Evolutionary conservation across 176 grass and related monocot genomes (phyloP).

Genomic region (Poa annua): DNA sequence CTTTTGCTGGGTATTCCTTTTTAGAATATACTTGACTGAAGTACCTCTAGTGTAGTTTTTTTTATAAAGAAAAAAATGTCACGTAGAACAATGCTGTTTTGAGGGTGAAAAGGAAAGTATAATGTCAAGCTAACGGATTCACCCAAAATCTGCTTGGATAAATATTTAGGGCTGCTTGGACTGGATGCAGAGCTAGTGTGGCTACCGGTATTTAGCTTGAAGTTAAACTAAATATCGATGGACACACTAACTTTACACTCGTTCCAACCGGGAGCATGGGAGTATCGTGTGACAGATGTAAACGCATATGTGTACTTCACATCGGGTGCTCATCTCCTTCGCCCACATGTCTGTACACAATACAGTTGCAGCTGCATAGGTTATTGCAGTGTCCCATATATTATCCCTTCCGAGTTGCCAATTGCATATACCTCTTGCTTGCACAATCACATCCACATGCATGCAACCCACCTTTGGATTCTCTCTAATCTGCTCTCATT

Average conservation of each 20-base stretch:
- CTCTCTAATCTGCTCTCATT: slow-evolving; percentile 42
- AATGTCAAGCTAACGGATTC: background rate
- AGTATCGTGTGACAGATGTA: slow-evolving; percentile 6
- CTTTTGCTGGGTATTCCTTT: background rate
- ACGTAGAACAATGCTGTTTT: background rate
- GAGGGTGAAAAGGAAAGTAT: background rate
- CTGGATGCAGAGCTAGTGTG: too few species aligned
- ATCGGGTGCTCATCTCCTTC: background rate
- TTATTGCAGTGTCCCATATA: slow-evolving; percentile 25
- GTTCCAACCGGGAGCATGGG: too few species aligned
- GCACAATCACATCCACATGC: slow-evolving; percentile 54
- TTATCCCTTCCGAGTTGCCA: slow-evolving; percentile 44
- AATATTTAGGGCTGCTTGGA: background rate
- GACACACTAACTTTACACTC: too few species aligned
- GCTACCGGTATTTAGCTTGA: too few species aligned
- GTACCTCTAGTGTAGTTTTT: background rate
- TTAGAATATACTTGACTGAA: background rate
- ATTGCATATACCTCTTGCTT: slow-evolving; percentile 46
- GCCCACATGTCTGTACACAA: background rate
- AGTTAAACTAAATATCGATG: too few species aligned
- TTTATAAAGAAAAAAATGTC: background rate
- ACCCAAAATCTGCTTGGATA: background rate
- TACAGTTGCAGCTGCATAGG: slow-evolving; percentile 2
- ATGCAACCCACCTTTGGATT: slow-evolving; percentile 58
- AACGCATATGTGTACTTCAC: background rate